These are phyloP conservation scores for Calycina marina DNA, from an alignment of 2,329 filamentous ascomycete species.

Conservation along the genomic window DNA sequence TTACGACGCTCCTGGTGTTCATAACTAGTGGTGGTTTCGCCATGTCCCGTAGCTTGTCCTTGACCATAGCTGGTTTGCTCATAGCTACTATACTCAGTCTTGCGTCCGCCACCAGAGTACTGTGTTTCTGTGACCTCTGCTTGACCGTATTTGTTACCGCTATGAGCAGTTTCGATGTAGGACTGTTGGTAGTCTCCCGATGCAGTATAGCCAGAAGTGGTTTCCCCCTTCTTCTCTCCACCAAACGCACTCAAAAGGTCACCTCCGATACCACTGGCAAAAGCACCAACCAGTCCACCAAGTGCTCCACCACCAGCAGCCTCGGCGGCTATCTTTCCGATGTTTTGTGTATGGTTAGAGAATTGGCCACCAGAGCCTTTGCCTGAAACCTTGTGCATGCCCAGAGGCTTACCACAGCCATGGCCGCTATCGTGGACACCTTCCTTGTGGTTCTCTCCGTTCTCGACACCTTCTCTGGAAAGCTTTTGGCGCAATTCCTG, in stretches of 20 bases:
- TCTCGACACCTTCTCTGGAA: conserved; percentile 61
- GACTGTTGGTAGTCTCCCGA: conserved; percentile 48
- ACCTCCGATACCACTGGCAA: conserved; percentile 50
- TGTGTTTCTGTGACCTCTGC: conserved; percentile 34
- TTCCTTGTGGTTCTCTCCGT: conserved; percentile 73
- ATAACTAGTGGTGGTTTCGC: neutral
- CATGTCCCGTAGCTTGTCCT: neutral
- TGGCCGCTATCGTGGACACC: conserved; percentile 75
- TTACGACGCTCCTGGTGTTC: neutral
- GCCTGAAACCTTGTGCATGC: conserved; percentile 46
- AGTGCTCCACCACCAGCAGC: conserved; percentile 49
- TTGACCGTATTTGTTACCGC: conserved; percentile 21
- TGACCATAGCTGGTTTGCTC: conserved; percentile 27
- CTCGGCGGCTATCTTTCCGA: conserved; percentile 39
- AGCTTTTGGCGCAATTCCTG: conserved; percentile 60
- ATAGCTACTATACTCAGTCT: conserved; percentile 45
- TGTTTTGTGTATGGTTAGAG: conserved; percentile 34
- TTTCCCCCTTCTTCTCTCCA: conserved; percentile 29
- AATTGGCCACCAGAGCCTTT: neutral
- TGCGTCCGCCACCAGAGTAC: conserved; percentile 39
- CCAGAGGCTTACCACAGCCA: conserved; percentile 60
- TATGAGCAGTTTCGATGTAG: conserved; percentile 45
- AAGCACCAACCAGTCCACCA: conserved; percentile 54
- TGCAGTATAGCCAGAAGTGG: conserved; percentile 36
- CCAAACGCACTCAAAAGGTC: conserved; percentile 45